A percentile compares a stretch with the other conserved stretches of the same genome.
phyloP scores from a whole-genome alignment of 2,329 filamentous ascomycete species.

The Tolypocladium ophioglossoides region DNA sequence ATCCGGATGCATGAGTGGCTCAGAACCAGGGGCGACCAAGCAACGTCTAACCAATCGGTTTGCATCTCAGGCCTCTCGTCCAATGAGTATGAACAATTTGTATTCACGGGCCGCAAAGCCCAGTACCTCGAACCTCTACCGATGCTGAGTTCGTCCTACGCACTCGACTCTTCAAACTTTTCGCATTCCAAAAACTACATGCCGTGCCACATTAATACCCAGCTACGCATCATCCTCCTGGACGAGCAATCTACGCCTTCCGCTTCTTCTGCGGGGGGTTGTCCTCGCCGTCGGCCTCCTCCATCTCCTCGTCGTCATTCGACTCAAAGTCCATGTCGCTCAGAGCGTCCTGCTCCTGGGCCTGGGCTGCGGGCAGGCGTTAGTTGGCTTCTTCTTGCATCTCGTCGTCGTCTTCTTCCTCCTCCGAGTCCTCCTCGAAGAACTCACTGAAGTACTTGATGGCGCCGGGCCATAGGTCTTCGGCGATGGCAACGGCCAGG shows the following conservation, averaged over 20 bases:
- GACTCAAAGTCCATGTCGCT: slow-evolving; percentile 62
- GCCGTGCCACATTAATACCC: background rate
- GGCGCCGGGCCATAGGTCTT: slow-evolving; percentile 82
- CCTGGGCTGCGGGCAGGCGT: slow-evolving; percentile 17
- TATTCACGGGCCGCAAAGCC: background rate
- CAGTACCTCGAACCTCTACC: background rate
- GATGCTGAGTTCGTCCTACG: background rate
- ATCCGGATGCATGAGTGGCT: background rate
- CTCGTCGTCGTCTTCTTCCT: background rate
- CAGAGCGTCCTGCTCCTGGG: slow-evolving; percentile 57
- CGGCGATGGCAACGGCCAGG: slow-evolving; percentile 66
- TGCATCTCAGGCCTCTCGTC: background rate
- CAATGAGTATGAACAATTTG: slow-evolving; percentile 1
- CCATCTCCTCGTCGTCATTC: slow-evolving; percentile 32
- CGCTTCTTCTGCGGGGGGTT: slow-evolving; percentile 32
- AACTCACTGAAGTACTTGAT: slow-evolving; percentile 84
- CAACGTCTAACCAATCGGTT: background rate
- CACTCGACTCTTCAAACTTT: background rate
- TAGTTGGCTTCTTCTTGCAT: background rate
- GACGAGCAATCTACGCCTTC: slow-evolving; percentile 21
- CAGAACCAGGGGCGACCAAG: too few species aligned
- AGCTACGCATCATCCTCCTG: background rate
- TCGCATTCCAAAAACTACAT: background rate
- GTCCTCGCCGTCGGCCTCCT: slow-evolving; percentile 29
- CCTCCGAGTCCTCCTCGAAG: background rate